phyloP scores from a whole-genome alignment of 78 protist genomes.

The Dictyostelium capitatum region DNA sequence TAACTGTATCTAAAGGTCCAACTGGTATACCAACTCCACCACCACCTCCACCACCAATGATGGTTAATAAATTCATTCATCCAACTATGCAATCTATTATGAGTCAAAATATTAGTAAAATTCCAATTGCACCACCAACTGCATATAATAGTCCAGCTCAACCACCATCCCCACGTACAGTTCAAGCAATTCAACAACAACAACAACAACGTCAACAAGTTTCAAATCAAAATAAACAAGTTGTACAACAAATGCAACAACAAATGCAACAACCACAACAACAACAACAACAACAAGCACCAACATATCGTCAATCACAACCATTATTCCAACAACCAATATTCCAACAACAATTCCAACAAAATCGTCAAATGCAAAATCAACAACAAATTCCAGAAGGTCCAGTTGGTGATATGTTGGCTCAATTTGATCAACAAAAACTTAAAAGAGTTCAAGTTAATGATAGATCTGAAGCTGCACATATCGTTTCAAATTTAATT shows the following conservation, averaged over 20 bases:
- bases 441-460: slow-evolving; percentile 1
- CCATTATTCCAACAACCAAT: slow-evolving; percentile 11
- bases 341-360: background rate
- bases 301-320: background rate
- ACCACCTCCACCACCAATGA: slow-evolving; percentile 35
- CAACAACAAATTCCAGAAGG: slow-evolving; percentile 8
- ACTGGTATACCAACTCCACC: slow-evolving; percentile 46
- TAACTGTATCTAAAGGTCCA: background rate
- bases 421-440: slow-evolving; percentile 17
- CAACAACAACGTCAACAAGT: slow-evolving; percentile 51
- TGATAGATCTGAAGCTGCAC: slow-evolving; percentile 46
- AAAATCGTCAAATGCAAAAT: slow-evolving; percentile 31
- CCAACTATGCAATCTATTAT: background rate
- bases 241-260: slow-evolving; percentile 14
- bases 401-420: slow-evolving; percentile 36
- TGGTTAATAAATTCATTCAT: background rate
- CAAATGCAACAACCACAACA: slow-evolving; percentile 2
- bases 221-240: slow-evolving; percentile 24
- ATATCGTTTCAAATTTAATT: slow-evolving; percentile 18
- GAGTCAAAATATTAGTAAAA: background rate
- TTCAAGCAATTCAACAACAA: background rate
- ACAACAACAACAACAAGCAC: slow-evolving; percentile 30
- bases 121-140: slow-evolving; percentile 18
- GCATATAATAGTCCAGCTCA: background rate
- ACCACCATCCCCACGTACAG: slow-evolving; percentile 6